Percentiles rank a stretch among this genome's conserved stretches.
These are phyloP conservation scores for Geum urbanum DNA, from an alignment of 306 rosid species.

Conservation along the genomic window DNA sequence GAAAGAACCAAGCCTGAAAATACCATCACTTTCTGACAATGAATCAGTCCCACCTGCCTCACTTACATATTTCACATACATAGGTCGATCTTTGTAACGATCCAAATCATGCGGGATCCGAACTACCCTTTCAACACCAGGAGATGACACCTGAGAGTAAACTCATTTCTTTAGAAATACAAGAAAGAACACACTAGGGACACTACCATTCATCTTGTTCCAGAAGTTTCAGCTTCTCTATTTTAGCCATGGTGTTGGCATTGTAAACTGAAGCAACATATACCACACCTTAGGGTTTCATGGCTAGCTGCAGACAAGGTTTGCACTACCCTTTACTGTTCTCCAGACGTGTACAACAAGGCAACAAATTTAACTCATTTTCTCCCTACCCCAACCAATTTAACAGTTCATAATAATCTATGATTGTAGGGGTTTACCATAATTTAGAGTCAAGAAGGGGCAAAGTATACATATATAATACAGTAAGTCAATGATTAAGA, in stretches of 20 bases:
- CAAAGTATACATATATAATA: background rate
- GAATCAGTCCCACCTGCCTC: constrained; percentile 36
- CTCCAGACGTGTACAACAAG: constrained; percentile 4
- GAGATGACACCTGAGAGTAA: constrained; percentile 76
- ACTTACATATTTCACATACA: constrained; percentile 66
- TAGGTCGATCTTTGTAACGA: constrained; percentile 73
- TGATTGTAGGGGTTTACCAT: constrained; percentile 3
- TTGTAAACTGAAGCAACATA: background rate
- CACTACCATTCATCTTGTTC: background rate
- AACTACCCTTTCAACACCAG: constrained; percentile 88
- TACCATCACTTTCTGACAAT: constrained; percentile 64
- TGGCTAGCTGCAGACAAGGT: constrained; percentile 2
- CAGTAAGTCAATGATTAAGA: background rate
- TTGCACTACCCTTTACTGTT: background rate
- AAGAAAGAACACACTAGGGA: background rate
- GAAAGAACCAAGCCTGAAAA: constrained; percentile 68
- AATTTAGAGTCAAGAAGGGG: constrained; percentile 1
- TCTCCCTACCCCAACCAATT: constrained; percentile 10
- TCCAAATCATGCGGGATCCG: constrained; percentile 76
- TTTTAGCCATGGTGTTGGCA: background rate
- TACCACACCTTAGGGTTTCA: background rate
- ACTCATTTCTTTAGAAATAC: constrained; percentile 17
- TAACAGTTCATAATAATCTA: constrained; percentile 2
- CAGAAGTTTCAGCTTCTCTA: constrained; percentile 11
- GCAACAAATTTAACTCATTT: constrained; percentile 5